Evolutionary conservation across 306 rosid species (phyloP).

Genomic region (Pyrus betulifolia): DNA sequence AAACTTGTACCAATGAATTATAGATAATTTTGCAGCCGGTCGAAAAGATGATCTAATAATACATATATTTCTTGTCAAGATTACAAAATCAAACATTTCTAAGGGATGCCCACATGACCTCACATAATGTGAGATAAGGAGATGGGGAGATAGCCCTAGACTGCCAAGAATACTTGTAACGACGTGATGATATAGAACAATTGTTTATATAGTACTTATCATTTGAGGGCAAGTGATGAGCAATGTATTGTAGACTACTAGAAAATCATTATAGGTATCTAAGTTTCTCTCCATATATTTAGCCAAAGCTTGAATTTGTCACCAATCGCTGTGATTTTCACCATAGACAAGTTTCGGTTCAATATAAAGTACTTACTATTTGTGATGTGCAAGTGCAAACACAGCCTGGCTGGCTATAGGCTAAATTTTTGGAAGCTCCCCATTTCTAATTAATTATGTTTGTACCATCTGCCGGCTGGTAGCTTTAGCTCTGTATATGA

Average conservation of each 20-base stretch:
- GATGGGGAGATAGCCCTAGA: not conserved
- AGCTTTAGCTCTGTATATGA: not conserved
- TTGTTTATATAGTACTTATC: not conserved
- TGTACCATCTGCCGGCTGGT: slow-evolving; percentile 7
- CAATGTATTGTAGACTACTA: no score
- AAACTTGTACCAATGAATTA: no score
- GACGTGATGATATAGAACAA: not conserved
- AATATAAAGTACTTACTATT: not conserved
- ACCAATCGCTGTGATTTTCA: not conserved
- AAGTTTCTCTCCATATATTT: not conserved
- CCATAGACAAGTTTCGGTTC: not conserved
- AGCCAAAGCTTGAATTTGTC: not conserved
- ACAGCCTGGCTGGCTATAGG: not conserved
- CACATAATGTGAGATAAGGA: not conserved
- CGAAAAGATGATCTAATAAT: no score
- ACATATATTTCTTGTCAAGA: not conserved
- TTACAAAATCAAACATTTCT: not conserved
- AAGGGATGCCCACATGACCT: not conserved
- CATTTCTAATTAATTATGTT: not conserved
- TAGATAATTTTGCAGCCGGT: no score
- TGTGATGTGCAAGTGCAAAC: not conserved
- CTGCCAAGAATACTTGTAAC: not conserved
- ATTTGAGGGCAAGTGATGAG: no score
- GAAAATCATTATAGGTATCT: not conserved
- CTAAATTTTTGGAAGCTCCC: not conserved